Evolutionary conservation across 768 basidiomycete genomes (phyloP), one percentile per base, ranked within the genome.

Genomic region (Amanita exitialis): DNA sequence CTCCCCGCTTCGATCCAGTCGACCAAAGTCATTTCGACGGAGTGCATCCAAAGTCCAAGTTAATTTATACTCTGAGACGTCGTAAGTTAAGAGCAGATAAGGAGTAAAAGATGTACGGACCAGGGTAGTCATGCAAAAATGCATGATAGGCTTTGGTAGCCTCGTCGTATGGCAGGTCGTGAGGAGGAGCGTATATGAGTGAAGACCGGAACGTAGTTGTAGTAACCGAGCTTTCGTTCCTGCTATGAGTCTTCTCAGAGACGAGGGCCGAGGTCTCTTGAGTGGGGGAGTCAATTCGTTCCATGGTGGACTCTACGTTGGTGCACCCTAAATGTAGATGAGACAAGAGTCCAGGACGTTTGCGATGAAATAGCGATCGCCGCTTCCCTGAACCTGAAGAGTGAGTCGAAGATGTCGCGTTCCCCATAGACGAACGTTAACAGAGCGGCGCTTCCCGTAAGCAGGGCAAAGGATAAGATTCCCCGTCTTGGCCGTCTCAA

Each of bases 31-130:
- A 0, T 74, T 79, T 55, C 74, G 70, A 44, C 84, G 78, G 13
- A 87, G 73, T 0, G 77, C 72, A 58, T 88, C 86, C 49, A 88
- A 61, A 51, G 82, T 82, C 80, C 83, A 83, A 6, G 85, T 86
- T 13, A 69, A 69, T 44, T 73, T 73, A 56, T 85, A 88, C 63
- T 84, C 82, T 63, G 69, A 13, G 12, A 35, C 21, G 7, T 23
- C 23, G n/a, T 13, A 25, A 27, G 55, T 34, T n/a, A n/a, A 37
- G 28, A 25, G 41, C 20, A 49, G 16, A 44, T 7, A 18, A 47
- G 30, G n/a, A 42, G 21, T 12, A 23, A 28, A 9, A 41, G 36
- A 37, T 44, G 13, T 39, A 49, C 59, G 39, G 55, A 69, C 69
- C 69, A 44, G 70, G 71, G 53, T 64, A 69, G 37, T 67, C 64